Evolutionary conservation across 2,329 filamentous ascomycete species (phyloP).

Genomic region (Fusarium goolgardi): DNA sequence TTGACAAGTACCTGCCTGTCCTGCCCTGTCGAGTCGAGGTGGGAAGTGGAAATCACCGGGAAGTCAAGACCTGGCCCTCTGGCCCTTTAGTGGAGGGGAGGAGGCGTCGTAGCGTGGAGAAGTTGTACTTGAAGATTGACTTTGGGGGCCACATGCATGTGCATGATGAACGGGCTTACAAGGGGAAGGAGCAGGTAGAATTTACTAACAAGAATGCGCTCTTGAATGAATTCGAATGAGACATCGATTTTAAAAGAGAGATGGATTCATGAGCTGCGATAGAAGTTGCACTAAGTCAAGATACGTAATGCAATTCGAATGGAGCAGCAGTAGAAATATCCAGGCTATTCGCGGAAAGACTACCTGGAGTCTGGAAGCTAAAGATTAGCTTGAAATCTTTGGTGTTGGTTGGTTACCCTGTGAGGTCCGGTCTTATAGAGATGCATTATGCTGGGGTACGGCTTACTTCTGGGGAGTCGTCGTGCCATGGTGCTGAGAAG

Average conservation of each 20-base stretch:
- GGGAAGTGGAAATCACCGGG: conserved; percentile 36
- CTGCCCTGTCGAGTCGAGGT: conserved; percentile 23
- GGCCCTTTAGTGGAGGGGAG: conserved; percentile 28
- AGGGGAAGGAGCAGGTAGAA: not conserved
- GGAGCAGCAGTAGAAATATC: conserved; percentile 6
- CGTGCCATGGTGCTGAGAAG: not conserved
- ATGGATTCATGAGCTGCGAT: not conserved
- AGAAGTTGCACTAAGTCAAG: not conserved
- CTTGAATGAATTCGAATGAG: not conserved
- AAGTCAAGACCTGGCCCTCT: conserved; percentile 15
- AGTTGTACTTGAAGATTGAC: conserved; percentile 29
- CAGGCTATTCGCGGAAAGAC: conserved; percentile 2
- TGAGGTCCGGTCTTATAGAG: conserved; percentile 3
- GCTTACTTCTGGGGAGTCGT: conserved; percentile 2
- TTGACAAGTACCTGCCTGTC: conserved; percentile 31
- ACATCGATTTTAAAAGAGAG: not conserved
- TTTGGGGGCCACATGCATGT: conserved; percentile 31
- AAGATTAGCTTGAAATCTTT: conserved; percentile 1
- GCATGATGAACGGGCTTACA: conserved; percentile 11
- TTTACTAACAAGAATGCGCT: not conserved
- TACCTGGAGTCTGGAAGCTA: conserved; percentile 7
- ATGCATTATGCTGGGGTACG: conserved; percentile 1
- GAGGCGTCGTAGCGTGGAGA: conserved; percentile 37
- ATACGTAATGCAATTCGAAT: not conserved
- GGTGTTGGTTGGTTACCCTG: conserved; percentile 2